Conservation (phyloP, 148 eudicot species). For the Rhododendron simsii region DNA sequence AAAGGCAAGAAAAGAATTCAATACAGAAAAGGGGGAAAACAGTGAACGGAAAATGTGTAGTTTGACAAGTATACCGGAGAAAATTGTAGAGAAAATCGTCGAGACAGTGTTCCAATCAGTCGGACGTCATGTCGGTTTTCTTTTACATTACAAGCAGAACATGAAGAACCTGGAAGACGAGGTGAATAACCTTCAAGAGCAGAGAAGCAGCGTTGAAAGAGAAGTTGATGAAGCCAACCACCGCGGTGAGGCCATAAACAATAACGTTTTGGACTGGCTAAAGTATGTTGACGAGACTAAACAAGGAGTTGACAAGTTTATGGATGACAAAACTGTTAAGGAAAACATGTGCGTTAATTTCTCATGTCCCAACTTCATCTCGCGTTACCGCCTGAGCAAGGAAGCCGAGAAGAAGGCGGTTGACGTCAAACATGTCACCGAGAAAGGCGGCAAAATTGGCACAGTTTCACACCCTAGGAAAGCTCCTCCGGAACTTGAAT, state of each 20-base stretch:
- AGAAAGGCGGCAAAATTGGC: background rate
- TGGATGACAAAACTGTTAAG: no score
- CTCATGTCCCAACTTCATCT: background rate
- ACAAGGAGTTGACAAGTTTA: background rate
- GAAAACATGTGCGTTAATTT: background rate
- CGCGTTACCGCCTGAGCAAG: background rate
- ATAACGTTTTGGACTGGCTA: background rate
- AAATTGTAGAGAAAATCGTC: background rate
- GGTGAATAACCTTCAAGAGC: background rate
- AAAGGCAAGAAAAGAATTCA: background rate
- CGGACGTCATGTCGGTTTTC: background rate
- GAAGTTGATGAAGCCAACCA: background rate
- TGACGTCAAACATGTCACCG: no score
- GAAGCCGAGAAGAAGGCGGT: background rate
- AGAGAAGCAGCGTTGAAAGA: background rate
- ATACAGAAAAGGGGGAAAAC: background rate
- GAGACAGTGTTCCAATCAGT: background rate
- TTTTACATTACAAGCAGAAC: background rate
- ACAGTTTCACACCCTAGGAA: background rate
- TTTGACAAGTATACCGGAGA: background rate
- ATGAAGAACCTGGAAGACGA: background rate
- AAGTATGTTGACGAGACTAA: fast-evolving
- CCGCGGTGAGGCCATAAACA: background rate
- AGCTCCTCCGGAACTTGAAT: background rate
- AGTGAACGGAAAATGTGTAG: background rate